Evolutionary conservation across 495 filamentous ascomycete species (phyloP), one percentile per base, ranked within the genome.

Genomic region (Cercophora samala): DNA sequence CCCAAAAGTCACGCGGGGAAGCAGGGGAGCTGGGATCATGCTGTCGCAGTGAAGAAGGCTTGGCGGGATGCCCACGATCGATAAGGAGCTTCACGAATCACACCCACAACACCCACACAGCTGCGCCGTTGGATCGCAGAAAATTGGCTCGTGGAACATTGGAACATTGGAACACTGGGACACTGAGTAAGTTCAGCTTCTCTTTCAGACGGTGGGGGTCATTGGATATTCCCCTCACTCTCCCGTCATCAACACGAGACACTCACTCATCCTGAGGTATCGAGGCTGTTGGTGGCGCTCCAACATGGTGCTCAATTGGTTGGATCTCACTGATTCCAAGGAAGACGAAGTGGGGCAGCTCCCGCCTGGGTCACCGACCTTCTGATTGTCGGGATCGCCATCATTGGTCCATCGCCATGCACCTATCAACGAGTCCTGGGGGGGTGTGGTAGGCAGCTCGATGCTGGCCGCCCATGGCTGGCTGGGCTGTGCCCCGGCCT

Each of bases 321-420:
- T 66, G 59, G 64, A 19, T 19, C n/a, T 21, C n/a, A 56, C n/a
- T 56, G 53, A 56, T 23, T 23, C 53, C 53, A 32, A 62, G 29
- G 25, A 42, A 21, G 29, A 32, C 22, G 37, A 46, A 46, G 61
- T 63, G 61, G 61, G 37, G 42, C 61, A 17, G 61, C n/a, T 18
- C 51, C 62, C 52, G 23, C 62, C 52, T 26, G 23, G 21, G 17
- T 52, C 46, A 24, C 24, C 62, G 19, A 64, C 23, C 5, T 25
- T 25, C 24, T 26, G 61, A 59, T 68, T 68, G 61, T 68, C 66
- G 66, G 66, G 66, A 68, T 64, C 66, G 22, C 62, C 54, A 64
- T 61, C 13, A 68, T 68, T 68, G 66, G 66, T 18, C 60, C 53
- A 5, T 46, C 32, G 23, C 51, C 52, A 65, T 67, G 58, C 37